Percentiles rank a stretch among this genome's conserved stretches.
phyloP scores from a whole-genome alignment of 305 asterid species.

The Solanum hybrid region DNA sequence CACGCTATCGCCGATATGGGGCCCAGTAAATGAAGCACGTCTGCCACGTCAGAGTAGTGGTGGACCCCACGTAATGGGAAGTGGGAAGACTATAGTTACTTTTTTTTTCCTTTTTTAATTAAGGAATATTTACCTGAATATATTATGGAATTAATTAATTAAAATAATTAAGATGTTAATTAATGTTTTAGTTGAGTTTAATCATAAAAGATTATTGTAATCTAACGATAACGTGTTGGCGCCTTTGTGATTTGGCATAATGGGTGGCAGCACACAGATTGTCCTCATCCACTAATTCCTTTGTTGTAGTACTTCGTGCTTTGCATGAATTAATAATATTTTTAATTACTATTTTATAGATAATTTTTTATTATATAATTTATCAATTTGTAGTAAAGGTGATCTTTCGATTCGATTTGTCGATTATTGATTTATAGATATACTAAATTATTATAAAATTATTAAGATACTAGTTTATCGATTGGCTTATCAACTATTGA shows the following conservation, averaged over 20 bases:
- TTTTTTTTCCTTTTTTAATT: neutral
- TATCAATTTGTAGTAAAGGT: neutral
- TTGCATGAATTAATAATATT: neutral
- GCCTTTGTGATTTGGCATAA: slow-evolving; percentile 4
- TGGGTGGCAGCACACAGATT: slow-evolving; percentile 5
- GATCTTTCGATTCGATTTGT: too few relatives aligned
- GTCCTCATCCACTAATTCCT: neutral
- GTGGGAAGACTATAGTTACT: neutral
- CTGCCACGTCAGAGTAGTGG: neutral
- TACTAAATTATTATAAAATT: too few relatives aligned
- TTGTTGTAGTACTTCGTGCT: neutral
- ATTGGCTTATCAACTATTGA: rapidly evolving
- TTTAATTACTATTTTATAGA: too few relatives aligned
- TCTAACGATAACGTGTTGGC: slow-evolving; percentile 11
- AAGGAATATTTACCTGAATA: neutral
- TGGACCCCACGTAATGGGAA: neutral
- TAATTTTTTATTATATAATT: neutral
- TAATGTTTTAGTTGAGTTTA: neutral
- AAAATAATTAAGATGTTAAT: neutral
- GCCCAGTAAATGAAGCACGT: neutral
- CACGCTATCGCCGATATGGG: neutral
- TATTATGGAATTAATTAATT: neutral
- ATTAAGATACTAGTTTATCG: too few relatives aligned
- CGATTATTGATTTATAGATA: too few relatives aligned
- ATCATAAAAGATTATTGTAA: neutral